Percentiles rank a stretch among this genome's conserved stretches.
These are phyloP conservation scores for Phytopythium montanum DNA, from an alignment of 352 stramenopile genomes.

Conservation along the genomic window DNA sequence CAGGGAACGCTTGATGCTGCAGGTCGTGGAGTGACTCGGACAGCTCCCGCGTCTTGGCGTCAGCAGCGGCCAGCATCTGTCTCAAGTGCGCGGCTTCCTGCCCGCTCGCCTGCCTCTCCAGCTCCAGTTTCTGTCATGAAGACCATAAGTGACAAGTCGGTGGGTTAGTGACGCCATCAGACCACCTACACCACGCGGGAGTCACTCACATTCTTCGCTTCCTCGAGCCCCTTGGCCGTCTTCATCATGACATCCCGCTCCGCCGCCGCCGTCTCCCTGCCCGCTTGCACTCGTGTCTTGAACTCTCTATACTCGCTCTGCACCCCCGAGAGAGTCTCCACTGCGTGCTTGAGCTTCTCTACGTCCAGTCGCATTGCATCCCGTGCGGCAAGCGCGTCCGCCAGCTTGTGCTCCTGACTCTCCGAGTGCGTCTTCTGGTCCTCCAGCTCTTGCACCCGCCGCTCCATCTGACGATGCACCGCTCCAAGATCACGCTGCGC, in stretches of 20 bases:
- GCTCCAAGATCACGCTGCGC: slow-evolving; percentile 36
- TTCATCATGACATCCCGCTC: slow-evolving; percentile 14
- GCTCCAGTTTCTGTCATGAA: slow-evolving; percentile 37
- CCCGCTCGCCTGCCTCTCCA: slow-evolving; percentile 42
- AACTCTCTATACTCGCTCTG: slow-evolving; percentile 36
- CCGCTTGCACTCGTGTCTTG: slow-evolving; percentile 24
- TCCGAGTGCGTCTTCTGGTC: slow-evolving; percentile 31
- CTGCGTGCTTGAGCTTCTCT: slow-evolving; percentile 20
- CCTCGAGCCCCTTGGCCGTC: slow-evolving; percentile 32
- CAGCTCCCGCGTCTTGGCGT: slow-evolving; percentile 45
- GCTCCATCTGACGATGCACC: slow-evolving; percentile 39
- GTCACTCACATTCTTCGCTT: slow-evolving; percentile 22
- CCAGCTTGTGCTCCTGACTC: slow-evolving; percentile 19
- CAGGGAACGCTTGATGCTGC: slow-evolving; percentile 44
- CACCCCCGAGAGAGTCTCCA: slow-evolving; percentile 31
- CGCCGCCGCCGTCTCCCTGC: slow-evolving; percentile 18
- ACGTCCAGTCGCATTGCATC: slow-evolving; percentile 32
- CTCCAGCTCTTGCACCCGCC: slow-evolving; percentile 36
- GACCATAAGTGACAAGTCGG: neutral
- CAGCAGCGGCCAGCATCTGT: slow-evolving; percentile 43
- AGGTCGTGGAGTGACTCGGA: slow-evolving; percentile 32
- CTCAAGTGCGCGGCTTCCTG: slow-evolving; percentile 53
- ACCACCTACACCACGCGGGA: slow-evolving; percentile 1
- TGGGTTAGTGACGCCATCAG: neutral
- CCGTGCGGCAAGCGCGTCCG: slow-evolving; percentile 28